Base-by-base conservation (phyloP, 305 asterid genomes). In the Solanum hybrid region DNA sequence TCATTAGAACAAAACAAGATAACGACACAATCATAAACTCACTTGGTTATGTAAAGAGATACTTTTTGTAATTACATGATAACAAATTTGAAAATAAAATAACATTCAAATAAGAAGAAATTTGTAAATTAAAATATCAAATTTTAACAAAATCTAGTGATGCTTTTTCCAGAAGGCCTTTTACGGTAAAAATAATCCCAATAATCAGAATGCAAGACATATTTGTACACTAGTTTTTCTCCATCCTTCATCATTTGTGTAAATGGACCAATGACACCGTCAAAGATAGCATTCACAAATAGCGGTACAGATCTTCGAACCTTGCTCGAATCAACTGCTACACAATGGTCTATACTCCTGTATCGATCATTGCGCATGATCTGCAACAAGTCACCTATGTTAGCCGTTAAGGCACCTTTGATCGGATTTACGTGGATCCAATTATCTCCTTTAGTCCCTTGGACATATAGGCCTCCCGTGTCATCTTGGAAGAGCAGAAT, bases 281-380 rank as follows among this genome's bases (percentile, higher is more conserved):
- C 73, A 56, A 77, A 7, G 8, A 46, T 88, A 56, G 87, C 79
- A 14, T 78, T 88, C 87, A 88, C 36, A 3, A 88, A 88, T 1
- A 88, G 29, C 1, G 87, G 79, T 14, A 79, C 20, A 4, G 79
- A 88, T 11, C 60, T 60, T 82, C 79, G 40, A 79, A 24, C 27
- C 36, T 8, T 79, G 87, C 60, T 27, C 0, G 56, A 76, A 78
- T 88, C 75, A 8, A 78, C 78, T 1, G 35, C 86, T 0, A 27
- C 79, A 5, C 86, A 78, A 12, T 88, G 90, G 32, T 88, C 90
- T 24, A 88, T 75, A 69, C 69, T 88, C 79, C 7, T 88, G 66
- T 88, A 88, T 79, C 69, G 40, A 79, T 38, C 87, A 12, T 88
- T 88, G 87, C 87, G 60, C 40, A 88, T 88, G 31, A 88, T 77